Evolutionary conservation across 257 asterid species (phyloP).

Genomic region (Anisodus tanguticus): DNA sequence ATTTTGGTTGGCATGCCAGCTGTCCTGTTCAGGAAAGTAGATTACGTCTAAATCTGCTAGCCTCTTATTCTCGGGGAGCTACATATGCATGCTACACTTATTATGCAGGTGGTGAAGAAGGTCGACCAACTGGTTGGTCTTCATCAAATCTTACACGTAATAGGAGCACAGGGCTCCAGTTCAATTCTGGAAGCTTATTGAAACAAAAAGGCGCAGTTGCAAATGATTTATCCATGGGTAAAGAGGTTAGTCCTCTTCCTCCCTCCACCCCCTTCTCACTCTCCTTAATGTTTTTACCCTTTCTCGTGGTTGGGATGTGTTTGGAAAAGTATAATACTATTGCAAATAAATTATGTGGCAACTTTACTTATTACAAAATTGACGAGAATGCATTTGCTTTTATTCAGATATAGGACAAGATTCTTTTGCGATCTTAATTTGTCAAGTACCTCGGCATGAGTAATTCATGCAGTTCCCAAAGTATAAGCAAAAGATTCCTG

Average conservation of each 20-base stretch:
- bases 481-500: neutral
- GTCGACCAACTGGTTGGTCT: conserved; percentile 52
- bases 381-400: neutral
- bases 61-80: neutral
- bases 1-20: neutral
- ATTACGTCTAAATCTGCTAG: neutral
- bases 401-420: neutral
- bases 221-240: conserved; percentile 48
- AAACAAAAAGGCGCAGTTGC: conserved; percentile 59
- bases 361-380: neutral
- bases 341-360: neutral
- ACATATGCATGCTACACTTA: conserved; percentile 19
- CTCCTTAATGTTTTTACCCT: neutral
- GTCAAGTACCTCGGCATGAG: neutral
- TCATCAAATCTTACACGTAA: conserved; percentile 51
- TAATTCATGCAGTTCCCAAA: conserved; percentile 7
- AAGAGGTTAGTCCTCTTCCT: conserved; percentile 53
- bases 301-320: neutral
- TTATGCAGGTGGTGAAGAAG: conserved; percentile 70
- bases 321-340: neutral
- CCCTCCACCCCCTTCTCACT: neutral
- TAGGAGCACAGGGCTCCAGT: conserved; percentile 46
- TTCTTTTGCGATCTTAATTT: conserved; percentile 13
- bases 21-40: neutral
- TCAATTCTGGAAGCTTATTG: conserved; percentile 62